A percentile compares a stretch with the other conserved stretches of the same genome.
Evolutionary conservation across 1,284 basidiomycete genomes (phyloP).

Genomic region (Vanrija sp.): DNA sequence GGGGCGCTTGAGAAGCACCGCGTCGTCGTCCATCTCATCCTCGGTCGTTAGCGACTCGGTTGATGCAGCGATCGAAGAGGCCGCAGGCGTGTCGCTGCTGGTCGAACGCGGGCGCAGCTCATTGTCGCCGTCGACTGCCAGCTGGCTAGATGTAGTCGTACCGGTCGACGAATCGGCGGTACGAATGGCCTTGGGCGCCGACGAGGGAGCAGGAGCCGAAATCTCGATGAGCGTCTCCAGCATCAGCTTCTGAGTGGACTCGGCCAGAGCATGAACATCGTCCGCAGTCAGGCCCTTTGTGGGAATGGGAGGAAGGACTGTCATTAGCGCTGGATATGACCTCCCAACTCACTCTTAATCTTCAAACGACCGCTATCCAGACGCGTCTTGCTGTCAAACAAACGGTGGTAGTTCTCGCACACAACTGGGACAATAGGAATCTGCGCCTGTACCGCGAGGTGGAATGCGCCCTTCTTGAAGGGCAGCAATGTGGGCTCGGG

Average conservation of each 20-base stretch:
- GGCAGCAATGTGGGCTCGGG: constrained; percentile 67
- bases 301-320: constrained; percentile 54
- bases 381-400: constrained; percentile 69
- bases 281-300: constrained; percentile 50
- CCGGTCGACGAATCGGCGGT: not conserved
- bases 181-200: not conserved
- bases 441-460: constrained; percentile 77
- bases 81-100: no score
- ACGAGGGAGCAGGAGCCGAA: constrained; percentile 23
- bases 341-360: constrained; percentile 65
- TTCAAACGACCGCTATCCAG: constrained; percentile 75
- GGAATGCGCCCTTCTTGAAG: constrained; percentile 98
- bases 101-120: no score
- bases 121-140: no score
- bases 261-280: constrained; percentile 51
- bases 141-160: not conserved
- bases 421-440: constrained; percentile 89
- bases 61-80: not conserved
- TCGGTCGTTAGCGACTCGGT: constrained; percentile 31
- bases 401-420: constrained; percentile 85
- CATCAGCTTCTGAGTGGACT: constrained; percentile 50
- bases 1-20: constrained; percentile 44
- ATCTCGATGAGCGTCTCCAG: constrained; percentile 45
- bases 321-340: not conserved
- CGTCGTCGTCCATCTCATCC: constrained; percentile 49